These are phyloP conservation scores for Neofusicoccum ribis DNA, from an alignment of 2,329 filamentous ascomycete species.

Conservation along the genomic window DNA sequence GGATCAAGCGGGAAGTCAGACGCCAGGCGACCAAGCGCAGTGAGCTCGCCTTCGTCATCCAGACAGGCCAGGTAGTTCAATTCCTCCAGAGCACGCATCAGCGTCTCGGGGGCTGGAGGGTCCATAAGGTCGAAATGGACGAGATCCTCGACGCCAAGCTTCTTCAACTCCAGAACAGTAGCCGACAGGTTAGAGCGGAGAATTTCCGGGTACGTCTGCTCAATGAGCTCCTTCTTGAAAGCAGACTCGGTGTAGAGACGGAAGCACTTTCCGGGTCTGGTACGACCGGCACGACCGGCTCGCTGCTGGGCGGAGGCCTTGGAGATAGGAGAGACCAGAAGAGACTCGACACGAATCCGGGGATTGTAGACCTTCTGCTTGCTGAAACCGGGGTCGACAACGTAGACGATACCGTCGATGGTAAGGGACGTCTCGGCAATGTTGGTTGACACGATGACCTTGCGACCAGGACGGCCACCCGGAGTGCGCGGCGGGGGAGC, in stretches of 20 bases:
- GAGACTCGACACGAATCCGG: slow-evolving; percentile 90
- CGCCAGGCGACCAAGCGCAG: slow-evolving; percentile 77
- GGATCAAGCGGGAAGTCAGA: slow-evolving; percentile 97
- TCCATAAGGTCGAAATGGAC: slow-evolving; percentile 99
- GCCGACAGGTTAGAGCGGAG: slow-evolving; percentile 91
- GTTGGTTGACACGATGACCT: slow-evolving; percentile 92
- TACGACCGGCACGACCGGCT: slow-evolving; percentile 98
- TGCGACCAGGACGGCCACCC: slow-evolving; percentile 84
- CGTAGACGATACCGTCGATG: slow-evolving; percentile 98
- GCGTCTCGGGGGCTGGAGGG: slow-evolving; percentile 92
- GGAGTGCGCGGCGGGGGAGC: slow-evolving; percentile 71
- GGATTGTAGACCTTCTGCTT: slow-evolving; percentile 99
- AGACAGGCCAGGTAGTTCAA: slow-evolving; percentile 96
- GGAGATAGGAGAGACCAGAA: slow-evolving; percentile 96
- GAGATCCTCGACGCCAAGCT: slow-evolving; percentile 90
- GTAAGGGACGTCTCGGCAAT: slow-evolving; percentile 97
- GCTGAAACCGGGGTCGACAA: slow-evolving; percentile 98
- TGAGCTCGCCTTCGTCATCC: slow-evolving; percentile 94
- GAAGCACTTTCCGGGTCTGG: slow-evolving; percentile 97
- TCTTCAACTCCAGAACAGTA: slow-evolving; percentile 95
- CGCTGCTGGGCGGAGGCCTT: slow-evolving; percentile 96
- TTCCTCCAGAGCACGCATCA: slow-evolving; percentile 97
- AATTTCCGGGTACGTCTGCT: slow-evolving; percentile 96
- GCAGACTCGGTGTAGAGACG: slow-evolving; percentile 91
- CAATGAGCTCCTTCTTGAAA: slow-evolving; percentile 97